Conservation (phyloP, 2,329 filamentous ascomycete species). For the Dothistroma septosporum region DNA sequence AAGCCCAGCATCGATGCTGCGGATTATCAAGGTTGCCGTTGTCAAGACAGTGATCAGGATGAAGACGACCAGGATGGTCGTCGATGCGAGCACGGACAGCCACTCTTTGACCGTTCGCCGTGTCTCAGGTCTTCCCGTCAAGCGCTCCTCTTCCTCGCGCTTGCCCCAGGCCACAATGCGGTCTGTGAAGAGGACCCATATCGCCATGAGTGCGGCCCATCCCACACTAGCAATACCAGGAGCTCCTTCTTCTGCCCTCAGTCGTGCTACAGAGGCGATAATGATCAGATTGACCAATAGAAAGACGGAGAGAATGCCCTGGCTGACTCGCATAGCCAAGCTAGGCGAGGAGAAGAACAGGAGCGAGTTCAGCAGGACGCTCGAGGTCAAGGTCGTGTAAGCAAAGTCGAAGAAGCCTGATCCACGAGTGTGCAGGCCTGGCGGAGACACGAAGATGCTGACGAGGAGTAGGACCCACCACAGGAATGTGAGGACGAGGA, state of each 20-base stretch:
- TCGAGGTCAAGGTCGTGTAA: constrained; percentile 73
- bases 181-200: constrained; percentile 77
- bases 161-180: constrained; percentile 88
- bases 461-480: constrained; percentile 94
- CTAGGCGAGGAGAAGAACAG: constrained; percentile 87
- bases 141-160: constrained; percentile 81
- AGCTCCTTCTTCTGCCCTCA: constrained; percentile 83
- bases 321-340: constrained; percentile 69
- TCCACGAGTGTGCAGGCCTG: constrained; percentile 77
- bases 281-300: constrained; percentile 73
- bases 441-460: constrained; percentile 84
- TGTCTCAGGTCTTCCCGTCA: constrained; percentile 85
- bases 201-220: constrained; percentile 74
- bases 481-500: constrained; percentile 70
- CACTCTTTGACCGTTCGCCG: constrained; percentile 79
- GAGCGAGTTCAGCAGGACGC: constrained; percentile 70
- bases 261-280: constrained; percentile 67
- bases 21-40: constrained; percentile 73
- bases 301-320: constrained; percentile 61
- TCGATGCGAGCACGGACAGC: constrained; percentile 72
- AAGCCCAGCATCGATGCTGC: constrained; percentile 72
- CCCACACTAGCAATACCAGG: constrained; percentile 80
- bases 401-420: constrained; percentile 90
- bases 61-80: constrained; percentile 65
- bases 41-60: constrained; percentile 67